phyloP scores from a whole-genome alignment of 345 rosid species.

The Gossypium rotundifolium region DNA sequence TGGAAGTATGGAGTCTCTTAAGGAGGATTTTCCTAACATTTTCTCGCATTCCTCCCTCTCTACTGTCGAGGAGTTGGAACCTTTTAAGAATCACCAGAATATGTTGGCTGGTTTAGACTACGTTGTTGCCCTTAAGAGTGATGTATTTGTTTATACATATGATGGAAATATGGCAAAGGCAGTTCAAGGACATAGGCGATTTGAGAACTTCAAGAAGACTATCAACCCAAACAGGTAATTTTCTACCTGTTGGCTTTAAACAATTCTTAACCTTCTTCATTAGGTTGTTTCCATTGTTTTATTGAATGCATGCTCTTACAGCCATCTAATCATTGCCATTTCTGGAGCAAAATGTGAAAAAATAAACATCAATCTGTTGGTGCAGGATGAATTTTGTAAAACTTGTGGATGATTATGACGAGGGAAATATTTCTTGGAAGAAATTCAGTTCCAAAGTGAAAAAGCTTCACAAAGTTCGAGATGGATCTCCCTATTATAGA shows the following conservation, averaged over 20 bases:
- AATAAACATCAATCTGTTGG: constrained; percentile 7
- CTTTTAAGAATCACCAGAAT: constrained; percentile 75
- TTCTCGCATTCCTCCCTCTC: constrained; percentile 86
- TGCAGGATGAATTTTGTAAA: constrained; percentile 81
- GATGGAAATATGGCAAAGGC: constrained; percentile 99
- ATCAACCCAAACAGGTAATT: constrained; percentile 80
- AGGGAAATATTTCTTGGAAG: constrained; percentile 75
- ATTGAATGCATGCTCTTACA: neutral
- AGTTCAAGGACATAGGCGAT: constrained; percentile 88
- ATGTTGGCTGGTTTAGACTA: constrained; percentile 97
- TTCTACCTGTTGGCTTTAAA: neutral
- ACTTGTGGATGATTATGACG: constrained; percentile 72
- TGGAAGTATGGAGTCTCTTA: constrained; percentile 73
- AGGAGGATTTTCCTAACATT: constrained; percentile 58
- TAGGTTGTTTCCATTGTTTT: neutral
- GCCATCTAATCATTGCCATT: neutral
- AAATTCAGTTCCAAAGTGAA: constrained; percentile 76
- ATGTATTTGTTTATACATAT: constrained; percentile 76
- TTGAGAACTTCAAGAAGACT: constrained; percentile 79
- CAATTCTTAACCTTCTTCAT: neutral
- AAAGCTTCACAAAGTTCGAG: constrained; percentile 66
- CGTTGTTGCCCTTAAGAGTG: constrained; percentile 82
- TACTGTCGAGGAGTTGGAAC: constrained; percentile 46
- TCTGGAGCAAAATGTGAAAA: neutral
- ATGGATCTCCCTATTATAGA: constrained; percentile 72